Conservation (phyloP, 495 filamentous ascomycete genomes). For the Podospora sp. region DNA sequence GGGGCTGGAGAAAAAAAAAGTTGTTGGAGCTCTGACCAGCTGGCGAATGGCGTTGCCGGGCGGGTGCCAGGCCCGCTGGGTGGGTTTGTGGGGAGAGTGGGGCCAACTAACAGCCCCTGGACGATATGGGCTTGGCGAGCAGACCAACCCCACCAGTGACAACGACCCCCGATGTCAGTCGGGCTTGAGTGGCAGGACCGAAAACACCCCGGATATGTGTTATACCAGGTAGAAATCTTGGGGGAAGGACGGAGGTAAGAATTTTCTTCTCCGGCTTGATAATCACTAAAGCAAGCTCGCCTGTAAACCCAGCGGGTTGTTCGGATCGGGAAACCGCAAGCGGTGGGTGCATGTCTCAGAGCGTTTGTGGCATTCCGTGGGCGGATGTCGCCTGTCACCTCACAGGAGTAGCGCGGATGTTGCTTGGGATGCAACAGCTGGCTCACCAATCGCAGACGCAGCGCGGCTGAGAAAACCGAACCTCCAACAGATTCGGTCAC, state of each 20-base stretch:
- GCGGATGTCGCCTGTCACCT: background rate
- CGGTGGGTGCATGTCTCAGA: background rate
- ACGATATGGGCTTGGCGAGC: background rate
- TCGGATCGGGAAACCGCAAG: background rate
- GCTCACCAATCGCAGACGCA: conserved; percentile 1
- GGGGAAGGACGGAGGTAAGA: background rate
- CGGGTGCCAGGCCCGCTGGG: background rate
- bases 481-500: background rate
- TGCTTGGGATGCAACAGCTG: background rate
- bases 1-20: background rate
- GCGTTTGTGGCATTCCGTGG: background rate
- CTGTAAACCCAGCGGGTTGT: background rate
- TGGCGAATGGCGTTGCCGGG: background rate
- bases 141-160: background rate
- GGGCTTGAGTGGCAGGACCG: background rate
- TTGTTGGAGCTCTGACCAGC: conserved; percentile 5
- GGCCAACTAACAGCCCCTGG: background rate
- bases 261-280: background rate
- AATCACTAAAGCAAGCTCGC: too few relatives aligned
- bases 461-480: conserved; percentile 7
- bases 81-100: background rate
- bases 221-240: background rate
- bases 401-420: background rate
- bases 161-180: background rate
- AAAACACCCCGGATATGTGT: background rate